Evolutionary conservation across 2,329 filamentous ascomycete genomes (phyloP).

Genomic region (Coniochaeta hoffmannii): DNA sequence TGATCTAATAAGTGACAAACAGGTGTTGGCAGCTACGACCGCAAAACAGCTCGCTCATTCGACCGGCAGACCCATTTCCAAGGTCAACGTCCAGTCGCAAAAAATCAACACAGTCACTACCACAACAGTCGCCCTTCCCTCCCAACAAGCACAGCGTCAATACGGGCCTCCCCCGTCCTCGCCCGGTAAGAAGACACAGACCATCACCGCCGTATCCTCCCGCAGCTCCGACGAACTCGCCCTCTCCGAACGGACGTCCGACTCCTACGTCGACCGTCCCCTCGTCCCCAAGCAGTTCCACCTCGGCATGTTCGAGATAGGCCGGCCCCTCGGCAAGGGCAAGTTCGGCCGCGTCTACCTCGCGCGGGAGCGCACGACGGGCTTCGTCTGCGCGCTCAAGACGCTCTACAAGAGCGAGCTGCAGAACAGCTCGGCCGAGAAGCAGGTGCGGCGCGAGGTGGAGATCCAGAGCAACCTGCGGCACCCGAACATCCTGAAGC

Average conservation of each 20-base stretch:
- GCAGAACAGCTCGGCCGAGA: slow-evolving; percentile 69
- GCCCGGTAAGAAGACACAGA: slow-evolving; percentile 43
- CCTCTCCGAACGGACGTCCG: slow-evolving; percentile 32
- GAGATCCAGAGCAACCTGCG: slow-evolving; percentile 84
- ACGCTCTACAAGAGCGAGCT: slow-evolving; percentile 80
- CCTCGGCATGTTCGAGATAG: slow-evolving; percentile 91
- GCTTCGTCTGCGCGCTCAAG: slow-evolving; percentile 81
- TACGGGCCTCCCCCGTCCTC: slow-evolving; percentile 24
- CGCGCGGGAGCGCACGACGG: slow-evolving; percentile 68
- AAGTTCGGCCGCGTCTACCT: slow-evolving; percentile 86
- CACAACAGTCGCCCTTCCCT: slow-evolving; percentile 56
- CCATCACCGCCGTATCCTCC: slow-evolving; percentile 24
- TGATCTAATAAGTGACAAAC: neutral
- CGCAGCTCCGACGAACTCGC: slow-evolving; percentile 41
- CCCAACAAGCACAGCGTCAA: slow-evolving; percentile 50
- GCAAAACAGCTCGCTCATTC: slow-evolving; percentile 40
- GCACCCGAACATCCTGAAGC: slow-evolving; percentile 76
- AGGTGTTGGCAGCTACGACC: slow-evolving; percentile 33
- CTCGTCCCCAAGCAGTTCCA: slow-evolving; percentile 61
- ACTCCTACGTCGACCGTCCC: slow-evolving; percentile 12
- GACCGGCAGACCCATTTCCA: slow-evolving; percentile 70
- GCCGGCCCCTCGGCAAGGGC: slow-evolving; percentile 76
- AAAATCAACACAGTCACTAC: slow-evolving; percentile 58
- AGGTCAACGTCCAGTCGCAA: slow-evolving; percentile 74
- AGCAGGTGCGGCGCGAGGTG: slow-evolving; percentile 80